phyloP scores from a whole-genome alignment of 805 yeast genomes.

The Nakazawaea holstii region DNA sequence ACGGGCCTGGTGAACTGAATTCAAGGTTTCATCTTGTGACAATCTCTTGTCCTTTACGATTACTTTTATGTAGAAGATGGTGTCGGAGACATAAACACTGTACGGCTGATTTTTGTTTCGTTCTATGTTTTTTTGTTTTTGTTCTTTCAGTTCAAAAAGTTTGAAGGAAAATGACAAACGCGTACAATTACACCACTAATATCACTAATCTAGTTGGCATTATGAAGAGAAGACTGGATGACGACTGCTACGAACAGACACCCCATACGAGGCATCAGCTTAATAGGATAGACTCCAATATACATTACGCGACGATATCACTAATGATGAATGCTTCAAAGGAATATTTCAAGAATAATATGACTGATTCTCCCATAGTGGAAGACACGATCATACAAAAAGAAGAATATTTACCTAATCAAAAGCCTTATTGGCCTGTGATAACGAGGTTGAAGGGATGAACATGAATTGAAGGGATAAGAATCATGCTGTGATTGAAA shows the following conservation, averaged over 20 bases:
- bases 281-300: conserved; percentile 5
- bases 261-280: conserved; percentile 1
- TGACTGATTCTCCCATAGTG: too few species aligned
- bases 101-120: too few species aligned
- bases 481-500: too few species aligned
- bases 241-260: neutral
- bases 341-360: neutral
- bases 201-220: neutral
- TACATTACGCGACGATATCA: conserved; percentile 9
- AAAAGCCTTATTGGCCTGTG: conserved; percentile 10
- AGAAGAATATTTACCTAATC: neutral
- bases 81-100: too few species aligned
- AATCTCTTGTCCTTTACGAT: too few species aligned
- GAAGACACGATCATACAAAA: neutral
- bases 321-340: conserved; percentile 10
- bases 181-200: neutral
- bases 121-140: too few species aligned
- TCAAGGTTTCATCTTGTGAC: too few species aligned
- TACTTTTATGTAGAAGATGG: too few species aligned
- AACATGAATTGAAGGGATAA: neutral
- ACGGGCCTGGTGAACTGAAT: too few species aligned
- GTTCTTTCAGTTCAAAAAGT: too few species aligned
- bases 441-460: conserved; percentile 3
- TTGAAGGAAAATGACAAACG: neutral
- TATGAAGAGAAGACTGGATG: conserved; percentile 1